Conservation (phyloP, 2,329 filamentous ascomycete species). For the Alternaria solani region DNA sequence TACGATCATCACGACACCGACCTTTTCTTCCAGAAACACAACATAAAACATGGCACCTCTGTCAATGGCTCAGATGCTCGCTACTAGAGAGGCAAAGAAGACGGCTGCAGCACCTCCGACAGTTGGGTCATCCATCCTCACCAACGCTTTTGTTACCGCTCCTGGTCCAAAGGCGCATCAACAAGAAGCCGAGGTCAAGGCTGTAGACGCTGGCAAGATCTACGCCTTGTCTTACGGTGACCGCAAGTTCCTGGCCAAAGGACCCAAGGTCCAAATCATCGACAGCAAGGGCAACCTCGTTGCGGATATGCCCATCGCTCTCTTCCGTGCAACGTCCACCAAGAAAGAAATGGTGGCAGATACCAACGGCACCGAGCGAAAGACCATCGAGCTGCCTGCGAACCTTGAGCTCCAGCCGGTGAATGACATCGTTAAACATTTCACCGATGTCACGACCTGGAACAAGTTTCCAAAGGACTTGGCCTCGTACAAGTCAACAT, state of each 20-base stretch:
- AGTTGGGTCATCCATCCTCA: background rate
- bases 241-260: background rate
- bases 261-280: background rate
- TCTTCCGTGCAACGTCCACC: background rate
- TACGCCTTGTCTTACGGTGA: constrained; percentile 2
- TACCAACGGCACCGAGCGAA: no score
- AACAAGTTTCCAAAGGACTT: background rate
- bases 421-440: background rate
- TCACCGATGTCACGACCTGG: background rate
- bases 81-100: background rate
- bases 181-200: background rate
- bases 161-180: background rate
- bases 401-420: background rate
- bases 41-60: background rate
- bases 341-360: constrained; percentile 1
- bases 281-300: background rate
- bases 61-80: background rate
- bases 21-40: accelerated
- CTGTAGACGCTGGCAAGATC: background rate
- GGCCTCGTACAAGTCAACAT: background rate
- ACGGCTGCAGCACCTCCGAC: background rate
- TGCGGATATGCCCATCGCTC: background rate
- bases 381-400: background rate
- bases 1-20: no score
- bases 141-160: background rate